Evolutionary conservation across 1,284 basidiomycete species (phyloP).

Genomic region (Marasmius fiardii): DNA sequence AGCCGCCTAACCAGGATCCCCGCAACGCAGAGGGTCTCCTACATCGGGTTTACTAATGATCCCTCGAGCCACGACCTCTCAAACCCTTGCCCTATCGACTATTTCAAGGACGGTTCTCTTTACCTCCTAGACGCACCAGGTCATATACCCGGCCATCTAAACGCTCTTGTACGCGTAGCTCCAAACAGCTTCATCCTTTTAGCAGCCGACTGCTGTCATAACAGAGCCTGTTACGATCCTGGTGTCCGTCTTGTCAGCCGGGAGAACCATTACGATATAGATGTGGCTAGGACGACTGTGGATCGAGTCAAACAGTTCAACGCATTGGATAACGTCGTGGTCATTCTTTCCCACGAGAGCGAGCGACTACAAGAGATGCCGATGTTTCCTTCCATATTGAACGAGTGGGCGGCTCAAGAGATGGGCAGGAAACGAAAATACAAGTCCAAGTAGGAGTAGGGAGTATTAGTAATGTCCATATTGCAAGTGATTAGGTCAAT

Average conservation of each 20-base stretch:
- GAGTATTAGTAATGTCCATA: too few species aligned
- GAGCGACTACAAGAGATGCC: conserved; percentile 8
- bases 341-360: conserved; percentile 9
- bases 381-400: conserved; percentile 3
- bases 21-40: not conserved
- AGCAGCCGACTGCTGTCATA: conserved; percentile 17
- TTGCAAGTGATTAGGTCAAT: too few species aligned
- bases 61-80: not conserved
- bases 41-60: not conserved
- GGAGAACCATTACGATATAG: conserved; percentile 3
- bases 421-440: not conserved
- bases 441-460: too few species aligned
- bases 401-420: conserved; percentile 1
- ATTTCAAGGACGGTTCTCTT: conserved; percentile 39
- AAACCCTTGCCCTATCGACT: conserved; percentile 24
- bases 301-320: not conserved
- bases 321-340: conserved; percentile 2
- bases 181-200: conserved; percentile 15
- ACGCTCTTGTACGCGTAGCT: conserved; percentile 29
- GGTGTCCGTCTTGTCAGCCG: conserved; percentile 3
- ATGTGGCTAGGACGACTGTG: not conserved
- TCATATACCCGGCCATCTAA: conserved; percentile 35
- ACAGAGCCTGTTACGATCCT: conserved; percentile 15
- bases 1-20: not conserved
- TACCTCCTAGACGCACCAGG: conserved; percentile 40